Evolutionary conservation across 768 basidiomycete genomes (phyloP).

Genomic region (Sporobolomyces roseus): DNA sequence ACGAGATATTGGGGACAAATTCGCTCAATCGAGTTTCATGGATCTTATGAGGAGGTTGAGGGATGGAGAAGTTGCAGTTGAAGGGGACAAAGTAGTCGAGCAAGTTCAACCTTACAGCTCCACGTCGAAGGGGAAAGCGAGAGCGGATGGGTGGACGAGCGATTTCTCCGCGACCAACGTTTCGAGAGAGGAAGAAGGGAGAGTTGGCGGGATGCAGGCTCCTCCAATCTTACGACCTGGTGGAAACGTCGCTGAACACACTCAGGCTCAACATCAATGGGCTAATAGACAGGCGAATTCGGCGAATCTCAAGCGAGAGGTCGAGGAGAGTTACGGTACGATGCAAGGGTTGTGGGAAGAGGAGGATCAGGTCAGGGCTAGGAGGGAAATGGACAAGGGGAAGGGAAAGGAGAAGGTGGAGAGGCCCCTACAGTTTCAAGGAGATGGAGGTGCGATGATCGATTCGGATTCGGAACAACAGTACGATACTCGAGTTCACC

Average conservation of each 20-base stretch:
- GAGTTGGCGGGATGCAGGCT: not conserved
- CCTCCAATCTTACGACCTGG: constrained; percentile 17
- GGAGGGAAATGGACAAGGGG: constrained; percentile 15
- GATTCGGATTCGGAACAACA: constrained; percentile 26
- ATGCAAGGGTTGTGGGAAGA: constrained; percentile 44
- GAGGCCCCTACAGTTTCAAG: constrained; percentile 39
- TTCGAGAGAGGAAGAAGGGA: constrained; percentile 35
- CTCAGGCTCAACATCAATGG: constrained; percentile 28
- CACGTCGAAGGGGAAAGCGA: constrained; percentile 44
- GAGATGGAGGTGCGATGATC: constrained; percentile 42
- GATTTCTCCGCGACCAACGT: constrained; percentile 40
- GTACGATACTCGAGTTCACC: constrained; percentile 37
- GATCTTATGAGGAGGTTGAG: constrained; percentile 77
- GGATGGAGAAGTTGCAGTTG: constrained; percentile 71
- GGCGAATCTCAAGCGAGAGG: constrained; percentile 8
- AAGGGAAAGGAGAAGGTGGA: constrained; percentile 7
- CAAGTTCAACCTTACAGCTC: constrained; percentile 47
- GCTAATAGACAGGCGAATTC: constrained; percentile 16
- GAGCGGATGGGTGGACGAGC: constrained; percentile 40
- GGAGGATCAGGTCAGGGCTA: constrained; percentile 36
- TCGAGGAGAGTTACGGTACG: constrained; percentile 18
- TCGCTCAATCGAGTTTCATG: constrained; percentile 78
- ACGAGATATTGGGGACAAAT: constrained; percentile 74
- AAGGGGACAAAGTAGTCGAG: constrained; percentile 70
- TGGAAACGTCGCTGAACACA: constrained; percentile 5